phyloP scores from a whole-genome alignment of 192 early-diverging fungal species.

The Coemansia sp. region DNA sequence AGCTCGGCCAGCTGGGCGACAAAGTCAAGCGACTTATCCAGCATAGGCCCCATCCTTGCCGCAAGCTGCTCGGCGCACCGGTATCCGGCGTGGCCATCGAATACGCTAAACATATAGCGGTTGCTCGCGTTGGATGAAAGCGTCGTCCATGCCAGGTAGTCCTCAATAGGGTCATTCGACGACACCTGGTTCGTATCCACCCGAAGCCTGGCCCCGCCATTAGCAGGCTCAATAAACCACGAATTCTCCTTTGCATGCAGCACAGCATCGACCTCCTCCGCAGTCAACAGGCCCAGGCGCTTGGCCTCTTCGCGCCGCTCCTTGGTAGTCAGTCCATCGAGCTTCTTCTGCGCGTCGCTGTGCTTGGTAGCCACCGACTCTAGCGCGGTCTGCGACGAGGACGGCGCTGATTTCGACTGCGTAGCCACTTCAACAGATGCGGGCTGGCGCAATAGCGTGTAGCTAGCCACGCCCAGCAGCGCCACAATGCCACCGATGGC shows the following conservation, averaged over 20 bases:
- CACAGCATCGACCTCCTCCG: slow-evolving; percentile 38
- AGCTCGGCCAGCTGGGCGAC: slow-evolving; percentile 6
- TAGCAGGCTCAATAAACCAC: slow-evolving; percentile 12
- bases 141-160: slow-evolving; percentile 35
- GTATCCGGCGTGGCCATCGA: slow-evolving; percentile 37
- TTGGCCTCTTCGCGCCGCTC: slow-evolving; percentile 21
- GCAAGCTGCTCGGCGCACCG: slow-evolving; percentile 38
- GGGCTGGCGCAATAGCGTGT: slow-evolving; percentile 34
- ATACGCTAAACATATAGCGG: slow-evolving; percentile 40
- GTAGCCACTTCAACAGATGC: neutral
- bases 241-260: slow-evolving; percentile 34
- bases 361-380: slow-evolving; percentile 41
- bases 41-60: slow-evolving; percentile 38
- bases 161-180: slow-evolving; percentile 51
- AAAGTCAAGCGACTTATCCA: slow-evolving; percentile 18
- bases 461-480: slow-evolving; percentile 34
- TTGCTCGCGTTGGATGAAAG: slow-evolving; percentile 2
- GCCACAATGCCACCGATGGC: slow-evolving; percentile 42
- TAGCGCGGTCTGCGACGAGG: slow-evolving; percentile 12
- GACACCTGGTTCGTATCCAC: slow-evolving; percentile 42
- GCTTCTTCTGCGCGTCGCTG: slow-evolving; percentile 17
- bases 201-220: neutral
- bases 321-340: slow-evolving; percentile 15
- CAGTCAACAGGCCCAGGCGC: slow-evolving; percentile 26
- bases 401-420: neutral